Conservation (phyloP, 352 stramenopile species). For the Globisporangium acanthophoron region DNA sequence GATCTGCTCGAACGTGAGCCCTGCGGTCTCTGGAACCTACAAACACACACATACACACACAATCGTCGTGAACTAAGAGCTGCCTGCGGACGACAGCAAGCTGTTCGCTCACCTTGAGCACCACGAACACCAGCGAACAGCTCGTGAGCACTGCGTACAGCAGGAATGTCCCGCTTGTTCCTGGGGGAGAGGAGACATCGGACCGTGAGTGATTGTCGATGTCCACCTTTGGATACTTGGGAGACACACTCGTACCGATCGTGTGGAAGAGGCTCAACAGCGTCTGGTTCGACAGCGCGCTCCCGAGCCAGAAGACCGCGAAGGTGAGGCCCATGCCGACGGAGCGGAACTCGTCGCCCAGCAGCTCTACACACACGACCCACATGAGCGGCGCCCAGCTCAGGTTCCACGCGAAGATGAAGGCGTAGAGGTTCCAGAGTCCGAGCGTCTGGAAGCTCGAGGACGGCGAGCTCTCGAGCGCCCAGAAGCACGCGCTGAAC, state of each 20-base stretch:
- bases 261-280: slow-evolving; percentile 50
- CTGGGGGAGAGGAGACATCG: slow-evolving; percentile 4
- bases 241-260: slow-evolving; percentile 21
- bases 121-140: slow-evolving; percentile 42
- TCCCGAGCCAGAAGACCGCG: slow-evolving; percentile 65
- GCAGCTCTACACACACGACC: slow-evolving; percentile 62
- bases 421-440: slow-evolving; percentile 59
- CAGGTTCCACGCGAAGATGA: slow-evolving; percentile 73
- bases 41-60: neutral
- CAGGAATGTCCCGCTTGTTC: slow-evolving; percentile 42
- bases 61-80: neutral
- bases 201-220: neutral
- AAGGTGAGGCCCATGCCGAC: slow-evolving; percentile 71
- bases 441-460: slow-evolving; percentile 30
- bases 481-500: slow-evolving; percentile 53
- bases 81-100: too few relatives aligned
- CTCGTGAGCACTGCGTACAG: slow-evolving; percentile 44
- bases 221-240: neutral
- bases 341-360: slow-evolving; percentile 65
- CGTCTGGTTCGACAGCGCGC: slow-evolving; percentile 63
- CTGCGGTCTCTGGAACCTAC: slow-evolving; percentile 56
- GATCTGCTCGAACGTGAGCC: slow-evolving; percentile 65
- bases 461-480: slow-evolving; percentile 17
- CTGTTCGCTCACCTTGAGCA: slow-evolving; percentile 29
- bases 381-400: slow-evolving; percentile 76